Conservation (phyloP, 306 rosid genomes). For the Coriaria nepalensis region DNA sequence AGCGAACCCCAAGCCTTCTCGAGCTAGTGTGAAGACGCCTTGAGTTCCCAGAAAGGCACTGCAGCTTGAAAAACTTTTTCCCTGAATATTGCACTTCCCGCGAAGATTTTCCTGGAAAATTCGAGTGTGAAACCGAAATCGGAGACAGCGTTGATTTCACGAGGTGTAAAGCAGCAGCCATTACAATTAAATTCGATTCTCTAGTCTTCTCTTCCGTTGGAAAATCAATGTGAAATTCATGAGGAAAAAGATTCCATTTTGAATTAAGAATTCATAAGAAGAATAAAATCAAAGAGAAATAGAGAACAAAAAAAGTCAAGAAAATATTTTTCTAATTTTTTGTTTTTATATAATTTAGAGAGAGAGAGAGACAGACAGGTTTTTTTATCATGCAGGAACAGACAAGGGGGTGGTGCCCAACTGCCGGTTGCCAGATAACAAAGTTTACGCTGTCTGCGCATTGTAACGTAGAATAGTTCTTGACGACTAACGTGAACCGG, state of each 20-base stretch:
- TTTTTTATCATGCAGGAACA: no score
- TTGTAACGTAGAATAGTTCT: conserved; percentile 10
- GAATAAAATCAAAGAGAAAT: conserved; percentile 8
- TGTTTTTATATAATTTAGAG: conserved; percentile 2
- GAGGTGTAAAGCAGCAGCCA: conserved; percentile 35
- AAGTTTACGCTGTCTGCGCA: conserved; percentile 9
- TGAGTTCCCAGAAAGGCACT: conserved; percentile 15
- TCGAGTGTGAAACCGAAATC: conserved; percentile 35
- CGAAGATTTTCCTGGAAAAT: conserved; percentile 28
- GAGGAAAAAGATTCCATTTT: conserved; percentile 16
- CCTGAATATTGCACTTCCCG: conserved; percentile 23
- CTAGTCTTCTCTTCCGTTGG: conserved; percentile 1
- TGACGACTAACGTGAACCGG: conserved; percentile 25
- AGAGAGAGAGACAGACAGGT: conserved; percentile 9
- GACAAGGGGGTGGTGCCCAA: no score
- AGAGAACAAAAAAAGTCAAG: background rate
- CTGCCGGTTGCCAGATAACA: no score
- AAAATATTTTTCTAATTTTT: background rate
- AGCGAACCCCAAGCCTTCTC: conserved; percentile 30
- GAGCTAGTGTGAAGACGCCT: conserved; percentile 10
- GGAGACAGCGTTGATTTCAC: conserved; percentile 46
- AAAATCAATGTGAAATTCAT: conserved; percentile 11
- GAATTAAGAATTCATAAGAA: conserved; percentile 2
- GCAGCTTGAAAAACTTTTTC: conserved; percentile 24
- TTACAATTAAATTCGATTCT: conserved; percentile 20